Conservation (phyloP, 2,329 filamentous ascomycete genomes). For the Cladosporium colombiae region DNA sequence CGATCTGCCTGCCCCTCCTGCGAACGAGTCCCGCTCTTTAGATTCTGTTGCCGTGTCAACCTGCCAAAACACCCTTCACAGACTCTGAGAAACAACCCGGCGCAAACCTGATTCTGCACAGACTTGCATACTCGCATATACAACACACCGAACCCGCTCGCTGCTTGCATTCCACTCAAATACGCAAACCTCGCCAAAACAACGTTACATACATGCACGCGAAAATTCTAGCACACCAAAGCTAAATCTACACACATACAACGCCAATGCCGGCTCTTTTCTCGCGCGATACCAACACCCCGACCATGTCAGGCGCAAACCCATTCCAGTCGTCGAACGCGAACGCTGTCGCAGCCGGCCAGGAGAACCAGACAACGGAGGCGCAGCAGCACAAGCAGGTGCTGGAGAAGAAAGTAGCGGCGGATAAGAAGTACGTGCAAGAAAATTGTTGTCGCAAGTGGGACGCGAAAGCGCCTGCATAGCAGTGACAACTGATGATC, state of each 20-base stretch:
- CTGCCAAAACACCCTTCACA: constrained; percentile 1
- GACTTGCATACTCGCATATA: neutral
- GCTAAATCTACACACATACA: neutral
- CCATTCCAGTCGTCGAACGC: constrained; percentile 17
- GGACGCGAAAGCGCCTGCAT: neutral
- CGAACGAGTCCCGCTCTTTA: neutral
- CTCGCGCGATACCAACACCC: constrained; percentile 30
- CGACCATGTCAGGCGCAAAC: constrained; percentile 23
- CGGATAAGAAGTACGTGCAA: constrained; percentile 18
- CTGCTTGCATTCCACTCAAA: neutral
- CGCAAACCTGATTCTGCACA: constrained; percentile 4
- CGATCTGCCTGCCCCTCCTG: neutral
- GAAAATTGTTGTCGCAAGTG: neutral
- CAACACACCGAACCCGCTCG: neutral
- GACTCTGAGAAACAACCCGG: constrained; percentile 4
- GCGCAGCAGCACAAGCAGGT: constrained; percentile 16
- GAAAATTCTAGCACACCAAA: neutral
- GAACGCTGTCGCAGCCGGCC: constrained; percentile 17
- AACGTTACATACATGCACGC: neutral
- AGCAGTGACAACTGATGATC: neutral
- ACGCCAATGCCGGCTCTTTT: constrained; percentile 28
- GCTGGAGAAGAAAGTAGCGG: constrained; percentile 11
- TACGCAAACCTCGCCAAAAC: neutral
- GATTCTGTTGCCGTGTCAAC: neutral
- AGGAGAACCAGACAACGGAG: constrained; percentile 29